Evolutionary conservation across 176 grass and related monocot species (phyloP).

Genomic region (Leersia perrieri): DNA sequence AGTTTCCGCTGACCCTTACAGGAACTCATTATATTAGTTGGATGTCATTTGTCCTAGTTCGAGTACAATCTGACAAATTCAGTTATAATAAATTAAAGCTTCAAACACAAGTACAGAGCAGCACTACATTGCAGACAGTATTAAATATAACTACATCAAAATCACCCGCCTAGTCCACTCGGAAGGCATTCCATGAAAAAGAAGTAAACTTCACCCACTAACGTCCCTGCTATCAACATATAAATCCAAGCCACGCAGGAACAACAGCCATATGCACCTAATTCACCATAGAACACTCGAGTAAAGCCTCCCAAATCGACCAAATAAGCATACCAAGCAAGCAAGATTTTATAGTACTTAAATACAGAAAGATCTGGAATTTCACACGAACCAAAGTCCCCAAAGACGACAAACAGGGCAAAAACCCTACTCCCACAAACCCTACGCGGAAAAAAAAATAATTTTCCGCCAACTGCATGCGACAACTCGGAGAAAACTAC

Average conservation of each 20-base stretch:
- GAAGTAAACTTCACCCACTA: not conserved
- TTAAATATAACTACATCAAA: not conserved
- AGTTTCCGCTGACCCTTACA: not conserved
- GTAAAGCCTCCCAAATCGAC: not conserved
- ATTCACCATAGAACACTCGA: not conserved
- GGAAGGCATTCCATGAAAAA: not conserved
- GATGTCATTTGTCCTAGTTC: too few species aligned
- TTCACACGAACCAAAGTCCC: not conserved
- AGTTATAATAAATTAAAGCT: not conserved
- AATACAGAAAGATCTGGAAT: not conserved
- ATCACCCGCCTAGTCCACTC: not conserved
- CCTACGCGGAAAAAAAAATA: not conserved
- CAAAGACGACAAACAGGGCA: not conserved
- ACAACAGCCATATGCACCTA: not conserved
- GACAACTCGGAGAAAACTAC: not conserved
- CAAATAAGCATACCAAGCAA: not conserved
- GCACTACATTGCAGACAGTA: not conserved
- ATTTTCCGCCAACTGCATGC: not conserved
- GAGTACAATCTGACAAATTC: not conserved
- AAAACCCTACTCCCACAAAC: not conserved
- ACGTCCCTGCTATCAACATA: not conserved
- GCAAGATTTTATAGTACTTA: too few species aligned
- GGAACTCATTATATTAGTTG: not conserved
- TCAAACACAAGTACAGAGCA: not conserved
- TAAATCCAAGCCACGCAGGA: not conserved